These are phyloP conservation scores for Neurospora sp. DNA, from an alignment of 2,329 filamentous ascomycete species.

Conservation along the genomic window DNA sequence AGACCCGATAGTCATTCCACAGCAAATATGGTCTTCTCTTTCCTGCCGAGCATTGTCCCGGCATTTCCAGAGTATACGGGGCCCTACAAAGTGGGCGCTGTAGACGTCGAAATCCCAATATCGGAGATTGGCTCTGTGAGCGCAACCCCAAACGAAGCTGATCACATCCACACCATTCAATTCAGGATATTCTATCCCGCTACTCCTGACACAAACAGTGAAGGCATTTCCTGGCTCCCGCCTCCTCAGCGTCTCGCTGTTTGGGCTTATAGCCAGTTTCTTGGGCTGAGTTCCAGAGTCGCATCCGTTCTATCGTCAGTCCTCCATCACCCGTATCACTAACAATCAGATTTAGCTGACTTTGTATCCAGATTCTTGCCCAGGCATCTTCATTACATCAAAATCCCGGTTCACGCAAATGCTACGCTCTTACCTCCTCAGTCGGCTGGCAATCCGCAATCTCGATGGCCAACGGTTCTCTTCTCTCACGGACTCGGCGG, in stretches of 20 bases:
- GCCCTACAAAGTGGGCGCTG: conserved; percentile 67
- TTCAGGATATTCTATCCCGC: conserved; percentile 80
- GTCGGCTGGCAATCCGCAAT: conserved; percentile 26
- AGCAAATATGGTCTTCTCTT: not conserved
- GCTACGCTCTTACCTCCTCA: conserved; percentile 47
- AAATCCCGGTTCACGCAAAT: conserved; percentile 64
- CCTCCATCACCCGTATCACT: too few relatives aligned
- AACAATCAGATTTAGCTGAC: conserved; percentile 1
- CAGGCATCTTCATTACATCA: conserved; percentile 62
- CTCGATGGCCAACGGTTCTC: conserved; percentile 69
- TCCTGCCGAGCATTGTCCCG: conserved; percentile 38
- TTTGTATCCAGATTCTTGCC: conserved; percentile 47
- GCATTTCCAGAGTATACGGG: conserved; percentile 67
- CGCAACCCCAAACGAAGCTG: conserved; percentile 41
- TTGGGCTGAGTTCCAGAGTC: conserved; percentile 53
- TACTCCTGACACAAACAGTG: conserved; percentile 38
- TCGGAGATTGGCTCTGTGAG: conserved; percentile 46
- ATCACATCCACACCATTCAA: conserved; percentile 60
- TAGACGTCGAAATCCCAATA: conserved; percentile 72
- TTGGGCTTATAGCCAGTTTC: conserved; percentile 65
- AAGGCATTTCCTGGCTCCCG: conserved; percentile 66
- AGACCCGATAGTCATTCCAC: not conserved
- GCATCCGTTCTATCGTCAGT: conserved; percentile 52
- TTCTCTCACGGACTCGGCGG: conserved; percentile 84
- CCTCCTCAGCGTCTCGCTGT: conserved; percentile 66